Evolutionary conservation across 225 moss, liverwort and hornwort species (phyloP).

Genomic region (Neckera pumila): DNA sequence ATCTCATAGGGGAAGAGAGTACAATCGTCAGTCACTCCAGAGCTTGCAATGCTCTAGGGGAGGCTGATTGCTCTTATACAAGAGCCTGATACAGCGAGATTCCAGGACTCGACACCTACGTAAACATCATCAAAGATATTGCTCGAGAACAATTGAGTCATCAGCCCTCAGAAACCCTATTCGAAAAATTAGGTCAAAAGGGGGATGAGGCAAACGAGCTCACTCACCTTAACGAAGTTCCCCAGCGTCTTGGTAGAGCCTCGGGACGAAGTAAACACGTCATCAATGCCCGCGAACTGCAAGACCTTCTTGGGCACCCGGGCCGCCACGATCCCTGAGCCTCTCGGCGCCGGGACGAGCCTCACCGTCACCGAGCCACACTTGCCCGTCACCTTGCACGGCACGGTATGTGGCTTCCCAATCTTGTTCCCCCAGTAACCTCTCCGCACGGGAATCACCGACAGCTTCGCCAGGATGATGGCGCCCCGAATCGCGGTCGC

Average conservation of each 20-base stretch:
- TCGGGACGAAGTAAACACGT: slow-evolving; percentile 89
- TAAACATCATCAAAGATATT: not conserved
- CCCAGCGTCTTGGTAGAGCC: slow-evolving; percentile 96
- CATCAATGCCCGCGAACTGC: slow-evolving; percentile 87
- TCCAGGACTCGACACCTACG: not conserved
- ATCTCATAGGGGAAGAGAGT: not conserved
- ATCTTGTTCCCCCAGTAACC: slow-evolving; percentile 98
- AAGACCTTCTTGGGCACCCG: slow-evolving; percentile 91
- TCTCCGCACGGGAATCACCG: slow-evolving; percentile 77
- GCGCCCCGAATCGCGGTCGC: slow-evolving; percentile 85
- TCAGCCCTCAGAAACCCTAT: not conserved
- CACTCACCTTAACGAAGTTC: slow-evolving; percentile 76
- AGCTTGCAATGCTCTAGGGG: too few relatives aligned
- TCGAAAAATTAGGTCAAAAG: not conserved
- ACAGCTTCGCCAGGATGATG: slow-evolving; percentile 80
- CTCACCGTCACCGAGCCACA: slow-evolving; percentile 84
- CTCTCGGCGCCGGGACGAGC: slow-evolving; percentile 71
- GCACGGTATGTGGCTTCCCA: slow-evolving; percentile 89
- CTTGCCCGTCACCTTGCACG: slow-evolving; percentile 90
- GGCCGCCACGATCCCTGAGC: slow-evolving; percentile 83
- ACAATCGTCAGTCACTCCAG: not conserved
- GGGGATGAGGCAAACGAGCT: not conserved
- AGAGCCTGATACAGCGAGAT: not conserved
- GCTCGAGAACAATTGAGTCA: not conserved
- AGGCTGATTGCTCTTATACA: not conserved